Percentiles rank a stretch among this genome's conserved stretches.
Conservation (phyloP, 2,329 filamentous ascomycete species). For the Aureobasidium sp. region DNA sequence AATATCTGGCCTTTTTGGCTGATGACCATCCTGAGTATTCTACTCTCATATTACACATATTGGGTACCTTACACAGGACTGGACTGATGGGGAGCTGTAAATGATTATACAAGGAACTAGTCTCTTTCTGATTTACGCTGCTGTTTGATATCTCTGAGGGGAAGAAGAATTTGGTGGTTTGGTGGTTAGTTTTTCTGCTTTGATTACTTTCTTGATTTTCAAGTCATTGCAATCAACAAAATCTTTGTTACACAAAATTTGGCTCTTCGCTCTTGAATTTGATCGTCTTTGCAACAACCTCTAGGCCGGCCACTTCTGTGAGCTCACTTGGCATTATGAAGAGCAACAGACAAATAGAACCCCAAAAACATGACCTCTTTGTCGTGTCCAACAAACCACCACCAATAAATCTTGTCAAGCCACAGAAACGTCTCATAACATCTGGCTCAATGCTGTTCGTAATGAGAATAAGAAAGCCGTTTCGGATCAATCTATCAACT, state of each 20-base stretch:
- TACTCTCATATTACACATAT: not conserved
- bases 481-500: not conserved
- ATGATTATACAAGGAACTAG: slow-evolving; percentile 1
- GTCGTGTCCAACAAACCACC: not conserved
- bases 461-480: not conserved
- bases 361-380: not conserved
- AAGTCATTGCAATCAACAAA: slow-evolving; percentile 4
- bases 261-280: not conserved
- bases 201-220: not conserved
- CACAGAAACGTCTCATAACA: not conserved
- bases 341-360: not conserved
- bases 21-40: slow-evolving; percentile 2
- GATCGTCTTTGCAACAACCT: not conserved
- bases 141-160: slow-evolving; percentile 6
- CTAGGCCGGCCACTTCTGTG: not conserved
- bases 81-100: slow-evolving; percentile 13
- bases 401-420: not conserved
- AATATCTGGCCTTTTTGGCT: slow-evolving; percentile 1
- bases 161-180: not conserved
- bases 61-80: not conserved
- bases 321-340: not conserved
- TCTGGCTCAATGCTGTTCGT: not conserved
- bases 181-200: slow-evolving; percentile 1
- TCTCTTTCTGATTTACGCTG: slow-evolving; percentile 14
- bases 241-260: slow-evolving; percentile 6